phyloP scores from a whole-genome alignment of 176 grass and related monocot genomes.

The Raddia distichophylla region DNA sequence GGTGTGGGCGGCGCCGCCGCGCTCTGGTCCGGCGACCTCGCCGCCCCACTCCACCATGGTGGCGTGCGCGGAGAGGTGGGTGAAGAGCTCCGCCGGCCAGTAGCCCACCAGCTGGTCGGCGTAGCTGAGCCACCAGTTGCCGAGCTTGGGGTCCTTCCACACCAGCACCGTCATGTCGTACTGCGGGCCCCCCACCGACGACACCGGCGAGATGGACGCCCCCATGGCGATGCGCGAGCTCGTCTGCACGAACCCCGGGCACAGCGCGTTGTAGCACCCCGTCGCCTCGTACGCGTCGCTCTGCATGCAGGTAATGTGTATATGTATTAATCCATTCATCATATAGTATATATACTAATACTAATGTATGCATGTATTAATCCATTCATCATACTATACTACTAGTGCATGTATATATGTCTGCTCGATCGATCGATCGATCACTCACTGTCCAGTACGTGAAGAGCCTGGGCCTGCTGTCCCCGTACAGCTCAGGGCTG shows the following conservation, averaged over 20 bases:
- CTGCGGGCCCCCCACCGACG: conserved; percentile 53
- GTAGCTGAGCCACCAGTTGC: conserved; percentile 98
- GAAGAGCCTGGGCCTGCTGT: conserved; percentile 91
- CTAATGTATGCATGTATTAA: too few relatives aligned
- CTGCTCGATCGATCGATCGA: too few relatives aligned
- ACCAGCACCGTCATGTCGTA: conserved; percentile 93
- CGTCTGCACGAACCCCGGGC: conserved; percentile 91
- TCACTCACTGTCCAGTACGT: conserved; percentile 87
- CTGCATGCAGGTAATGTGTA: conserved; percentile 50
- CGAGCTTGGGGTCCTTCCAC: conserved; percentile 98
- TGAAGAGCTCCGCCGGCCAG: conserved; percentile 94
- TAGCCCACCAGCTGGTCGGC: conserved; percentile 79
- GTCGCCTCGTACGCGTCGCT: conserved; percentile 92
- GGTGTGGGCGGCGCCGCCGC: conserved; percentile 63
- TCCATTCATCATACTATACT: too few relatives aligned
- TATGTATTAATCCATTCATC: too few relatives aligned
- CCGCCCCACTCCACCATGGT: conserved; percentile 98
- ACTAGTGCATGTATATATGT: too few relatives aligned
- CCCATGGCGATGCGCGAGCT: conserved; percentile 82
- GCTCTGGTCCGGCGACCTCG: conserved; percentile 78
- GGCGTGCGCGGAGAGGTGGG: conserved; percentile 81
- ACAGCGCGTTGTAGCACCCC: conserved; percentile 91
- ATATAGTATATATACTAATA: too few relatives aligned
- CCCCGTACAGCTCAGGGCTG: conserved; percentile 98
- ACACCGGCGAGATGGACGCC: conserved; percentile 84